Base-by-base conservation (phyloP, 305 asterid species). In the Solanum hybrid region DNA sequence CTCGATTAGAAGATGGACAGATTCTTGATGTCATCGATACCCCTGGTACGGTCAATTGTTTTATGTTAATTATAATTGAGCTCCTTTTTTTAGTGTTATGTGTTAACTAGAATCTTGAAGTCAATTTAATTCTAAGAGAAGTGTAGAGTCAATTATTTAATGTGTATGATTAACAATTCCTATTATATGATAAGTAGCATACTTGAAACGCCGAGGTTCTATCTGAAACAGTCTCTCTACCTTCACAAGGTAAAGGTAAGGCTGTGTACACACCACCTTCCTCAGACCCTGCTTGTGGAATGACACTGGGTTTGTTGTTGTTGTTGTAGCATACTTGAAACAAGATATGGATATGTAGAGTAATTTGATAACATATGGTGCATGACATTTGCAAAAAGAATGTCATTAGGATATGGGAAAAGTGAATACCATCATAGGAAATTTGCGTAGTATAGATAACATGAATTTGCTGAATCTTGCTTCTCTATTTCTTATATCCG, bases 21-120 rank as follows among this genome's bases (percentile, higher is more conserved):
- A 91, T 91, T 88, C 91, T 97, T 13, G 93, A 94, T 85, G 98
- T 95, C 76, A 94, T 97, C n/a, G 98, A 96, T 92, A 96, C 98
- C 24, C 99, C 98, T 2, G 98, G 98, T 97, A 92, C 36, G 1
- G 4, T 26, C 3, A 14, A 82, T 24, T 85, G 27, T 87, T 80
- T 80, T 4, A 32, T 24, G 8, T 38, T 38, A 24, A 80, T 82
- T 24, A 14, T 37, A 6, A 37, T 1, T 22, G 65, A 24, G 4
- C n/a, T 81, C 5, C 0, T n/a, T n/a, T 39, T 39, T 81, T 15
- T 39, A 81, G 10, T 81, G 26, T 26, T 26, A 7, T 26, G 32
- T 4, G 36, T 14, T 26, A 81, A 39, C 70, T 26, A 26, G 8
- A 65, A 37, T n/a, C 34, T 61, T 57, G 65, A 5, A 13, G 51